Base-by-base conservation (phyloP, 2,329 filamentous ascomycete species). In the Magnaporthiopsis incrustans region DNA sequence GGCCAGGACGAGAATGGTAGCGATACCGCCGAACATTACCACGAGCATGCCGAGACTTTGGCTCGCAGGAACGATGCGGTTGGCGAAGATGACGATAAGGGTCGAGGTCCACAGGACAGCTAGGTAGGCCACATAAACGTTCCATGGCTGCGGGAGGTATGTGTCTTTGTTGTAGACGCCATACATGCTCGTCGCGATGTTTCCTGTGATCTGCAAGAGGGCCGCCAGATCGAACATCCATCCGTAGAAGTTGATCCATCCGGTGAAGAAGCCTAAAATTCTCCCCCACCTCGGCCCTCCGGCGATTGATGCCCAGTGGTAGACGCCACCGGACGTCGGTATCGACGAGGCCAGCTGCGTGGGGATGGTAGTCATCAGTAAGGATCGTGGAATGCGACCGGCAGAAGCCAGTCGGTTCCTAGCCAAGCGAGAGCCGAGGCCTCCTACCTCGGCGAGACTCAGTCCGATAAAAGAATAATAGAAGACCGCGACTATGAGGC, bases 161-260 rank as follows among this genome's bases (percentile, higher is more conserved):
- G 74, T 72, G 66, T 75, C 80, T 1, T 79, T 78, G 69, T 88
- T 82, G 73, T 84, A 86, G 33, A 85, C 73, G 7, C 79, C 78
- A 71, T 88, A 88, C 79, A 88, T 83, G 68, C 83, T 81, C 25
- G 88, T 81, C 15, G 81, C 74, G 67, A 87, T 80, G 69, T 88
- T 87, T 66, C 80, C 81, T 5, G 84, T 78, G 65, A 88, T 85
- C 64, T 81, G 79, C 22, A 81, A 75, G 69, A 88, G 82, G 1
- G 84, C 83, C 4, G 85, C 83, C 7, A 85, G 78, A 66, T 83
- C 85, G 65, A 88, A 85, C 67, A 87, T 81, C 86, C 86, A 88
- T 18, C 79, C 83, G 66, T 81, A 82, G 68, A 83, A 84, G 70
- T 85, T 85, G 67, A 80, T 75, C 76, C 78, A 80, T 14, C 78